These are phyloP conservation scores for Ephemerocybe angulata DNA, from an alignment of 768 basidiomycete genomes.

Conservation along the genomic window DNA sequence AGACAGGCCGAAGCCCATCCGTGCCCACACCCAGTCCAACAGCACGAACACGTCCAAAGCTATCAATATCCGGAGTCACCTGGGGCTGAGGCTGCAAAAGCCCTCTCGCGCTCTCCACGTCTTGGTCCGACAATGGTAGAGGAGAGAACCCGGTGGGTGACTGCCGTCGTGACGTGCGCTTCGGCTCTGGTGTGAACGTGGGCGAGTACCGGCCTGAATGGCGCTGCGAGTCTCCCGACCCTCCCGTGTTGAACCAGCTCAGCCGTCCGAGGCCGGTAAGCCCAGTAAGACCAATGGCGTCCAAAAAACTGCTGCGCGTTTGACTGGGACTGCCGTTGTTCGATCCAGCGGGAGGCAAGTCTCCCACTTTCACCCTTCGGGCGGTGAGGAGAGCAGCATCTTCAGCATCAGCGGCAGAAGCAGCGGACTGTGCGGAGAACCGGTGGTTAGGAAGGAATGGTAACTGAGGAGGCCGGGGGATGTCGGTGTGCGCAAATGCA, in stretches of 20 bases:
- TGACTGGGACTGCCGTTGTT: constrained; percentile 7
- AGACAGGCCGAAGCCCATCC: constrained; percentile 51
- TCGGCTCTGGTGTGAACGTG: constrained; percentile 13
- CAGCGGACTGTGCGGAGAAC: constrained; percentile 22
- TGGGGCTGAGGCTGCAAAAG: constrained; percentile 22
- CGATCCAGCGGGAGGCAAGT: constrained; percentile 29
- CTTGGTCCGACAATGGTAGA: constrained; percentile 36
- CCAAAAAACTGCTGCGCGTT: constrained; percentile 19
- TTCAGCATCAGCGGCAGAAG: constrained; percentile 33
- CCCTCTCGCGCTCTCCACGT: constrained; percentile 44
- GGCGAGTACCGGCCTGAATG: not conserved
- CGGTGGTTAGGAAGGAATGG: constrained; percentile 26
- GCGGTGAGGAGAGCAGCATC: constrained; percentile 52
- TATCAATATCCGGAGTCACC: constrained; percentile 19
- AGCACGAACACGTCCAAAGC: constrained; percentile 17
- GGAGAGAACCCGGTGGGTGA: constrained; percentile 17
- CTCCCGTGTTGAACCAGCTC: constrained; percentile 53
- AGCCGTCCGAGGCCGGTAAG: constrained; percentile 46
- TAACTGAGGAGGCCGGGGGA: constrained; percentile 14
- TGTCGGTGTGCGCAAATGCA: constrained; percentile 17
- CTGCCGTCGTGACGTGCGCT: constrained; percentile 19
- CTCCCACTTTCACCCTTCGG: constrained; percentile 42
- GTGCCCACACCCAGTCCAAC: constrained; percentile 30
- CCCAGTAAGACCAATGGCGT: constrained; percentile 45
- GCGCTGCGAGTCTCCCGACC: constrained; percentile 21